phyloP scores from a whole-genome alignment of 495 filamentous ascomycete species.

The Talaromyces liani region DNA sequence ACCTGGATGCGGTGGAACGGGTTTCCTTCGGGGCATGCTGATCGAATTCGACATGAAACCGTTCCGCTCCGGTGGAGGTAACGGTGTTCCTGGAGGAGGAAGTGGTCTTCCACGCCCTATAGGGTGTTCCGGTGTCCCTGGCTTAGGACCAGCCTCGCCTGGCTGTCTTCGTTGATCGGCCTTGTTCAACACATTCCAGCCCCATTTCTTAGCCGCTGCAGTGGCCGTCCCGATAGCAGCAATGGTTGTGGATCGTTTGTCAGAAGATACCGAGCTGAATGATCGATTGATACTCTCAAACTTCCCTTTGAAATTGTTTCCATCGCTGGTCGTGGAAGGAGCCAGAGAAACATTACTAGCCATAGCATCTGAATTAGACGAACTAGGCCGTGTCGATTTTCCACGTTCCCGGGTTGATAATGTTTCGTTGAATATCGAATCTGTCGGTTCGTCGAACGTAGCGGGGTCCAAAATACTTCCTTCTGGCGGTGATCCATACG shows the following conservation, averaged over 20 bases:
- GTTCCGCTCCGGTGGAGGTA: conserved; percentile 68
- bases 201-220: conserved; percentile 78
- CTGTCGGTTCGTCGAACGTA: not conserved
- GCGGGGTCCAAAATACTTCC: conserved; percentile 18
- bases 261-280: conserved; percentile 28
- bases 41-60: conserved; percentile 48
- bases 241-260: conserved; percentile 33
- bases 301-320: conserved; percentile 28
- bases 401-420: not conserved
- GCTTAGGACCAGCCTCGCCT: conserved; percentile 26
- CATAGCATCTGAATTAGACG: conserved; percentile 2
- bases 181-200: conserved; percentile 61
- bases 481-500: conserved; percentile 42
- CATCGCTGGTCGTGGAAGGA: conserved; percentile 20
- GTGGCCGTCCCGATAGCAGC: conserved; percentile 61
- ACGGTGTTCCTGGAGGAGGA: conserved; percentile 48
- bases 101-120: conserved; percentile 61
- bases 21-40: conserved; percentile 54
- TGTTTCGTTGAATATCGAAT: conserved; percentile 23
- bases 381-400: not conserved
- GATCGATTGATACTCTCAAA: conserved; percentile 36
- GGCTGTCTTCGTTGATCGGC: conserved; percentile 32
- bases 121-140: conserved; percentile 53
- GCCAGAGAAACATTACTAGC: not conserved
- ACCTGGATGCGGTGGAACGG: conserved; percentile 38